phyloP scores from a whole-genome alignment of 2,329 filamentous ascomycete genomes.

The Pyrenochaeta sp. region DNA sequence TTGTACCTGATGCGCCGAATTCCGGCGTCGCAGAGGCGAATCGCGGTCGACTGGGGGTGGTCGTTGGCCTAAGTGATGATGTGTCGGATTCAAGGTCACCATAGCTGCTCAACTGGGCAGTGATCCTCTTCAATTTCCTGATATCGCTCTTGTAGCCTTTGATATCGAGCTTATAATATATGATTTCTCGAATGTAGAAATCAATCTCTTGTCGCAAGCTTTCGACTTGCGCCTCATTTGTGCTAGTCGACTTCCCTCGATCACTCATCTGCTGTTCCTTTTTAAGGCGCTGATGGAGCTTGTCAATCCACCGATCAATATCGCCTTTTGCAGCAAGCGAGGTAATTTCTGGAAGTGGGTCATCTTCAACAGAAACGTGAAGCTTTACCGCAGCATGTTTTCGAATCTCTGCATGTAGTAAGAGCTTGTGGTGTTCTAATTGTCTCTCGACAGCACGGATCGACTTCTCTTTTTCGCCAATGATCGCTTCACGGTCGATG shows the following conservation, averaged over 20 bases:
- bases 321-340: constrained; percentile 42
- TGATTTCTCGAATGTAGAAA: constrained; percentile 57
- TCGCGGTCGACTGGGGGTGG: constrained; percentile 31
- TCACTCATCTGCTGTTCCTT: constrained; percentile 28
- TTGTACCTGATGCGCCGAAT: constrained; percentile 24
- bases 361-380: constrained; percentile 25
- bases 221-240: constrained; percentile 27
- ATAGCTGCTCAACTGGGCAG: constrained; percentile 31
- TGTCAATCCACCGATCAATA: constrained; percentile 46
- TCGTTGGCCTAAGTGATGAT: constrained; percentile 34
- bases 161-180: constrained; percentile 60
- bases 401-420: constrained; percentile 53
- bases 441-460: constrained; percentile 44
- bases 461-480: constrained; percentile 43
- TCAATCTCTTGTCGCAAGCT: constrained; percentile 52
- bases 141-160: constrained; percentile 55
- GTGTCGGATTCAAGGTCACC: constrained; percentile 40
- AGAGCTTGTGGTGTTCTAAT: constrained; percentile 50
- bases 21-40: constrained; percentile 29
- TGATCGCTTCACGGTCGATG: constrained; percentile 41
- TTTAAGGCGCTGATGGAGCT: constrained; percentile 43
- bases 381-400: constrained; percentile 44
- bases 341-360: constrained; percentile 40
- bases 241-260: constrained; percentile 2
- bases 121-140: constrained; percentile 44